Conservation (phyloP, 148 eudicot species). For the Rhododendron vialii region DNA sequence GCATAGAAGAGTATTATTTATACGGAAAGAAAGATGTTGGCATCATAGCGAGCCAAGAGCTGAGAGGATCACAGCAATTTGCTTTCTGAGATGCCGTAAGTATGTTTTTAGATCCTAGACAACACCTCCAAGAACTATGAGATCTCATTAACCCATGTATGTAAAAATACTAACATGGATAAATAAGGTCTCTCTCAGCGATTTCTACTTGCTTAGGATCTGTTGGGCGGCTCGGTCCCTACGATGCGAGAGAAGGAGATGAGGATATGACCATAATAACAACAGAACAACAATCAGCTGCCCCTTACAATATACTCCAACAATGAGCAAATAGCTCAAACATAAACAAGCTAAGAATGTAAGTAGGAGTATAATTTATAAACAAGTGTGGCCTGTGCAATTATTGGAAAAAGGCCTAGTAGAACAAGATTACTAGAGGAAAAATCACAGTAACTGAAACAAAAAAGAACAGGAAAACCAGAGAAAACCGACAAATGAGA, state of each 20-base stretch:
- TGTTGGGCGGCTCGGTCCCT: neutral
- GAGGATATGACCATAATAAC: neutral
- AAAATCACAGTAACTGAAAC: too few relatives aligned
- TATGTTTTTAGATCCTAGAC: neutral
- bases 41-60: slow-evolving; percentile 6
- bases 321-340: neutral
- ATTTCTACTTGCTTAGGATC: neutral
- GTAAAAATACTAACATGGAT: neutral
- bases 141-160: neutral
- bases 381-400: neutral
- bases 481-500: neutral
- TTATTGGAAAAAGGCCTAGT: neutral
- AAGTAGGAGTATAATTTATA: neutral
- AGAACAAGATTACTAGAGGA: neutral
- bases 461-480: neutral
- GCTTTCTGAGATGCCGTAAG: neutral
- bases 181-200: neutral
- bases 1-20: neutral
- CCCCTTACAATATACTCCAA: neutral
- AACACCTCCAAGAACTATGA: neutral
- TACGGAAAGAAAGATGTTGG: neutral
- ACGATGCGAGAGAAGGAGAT: neutral
- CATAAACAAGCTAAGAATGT: neutral
- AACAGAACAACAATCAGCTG: neutral
- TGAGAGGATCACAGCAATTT: neutral